Base-by-base conservation (phyloP, 179 eudicot species). In the Amaranthus tricolor region DNA sequence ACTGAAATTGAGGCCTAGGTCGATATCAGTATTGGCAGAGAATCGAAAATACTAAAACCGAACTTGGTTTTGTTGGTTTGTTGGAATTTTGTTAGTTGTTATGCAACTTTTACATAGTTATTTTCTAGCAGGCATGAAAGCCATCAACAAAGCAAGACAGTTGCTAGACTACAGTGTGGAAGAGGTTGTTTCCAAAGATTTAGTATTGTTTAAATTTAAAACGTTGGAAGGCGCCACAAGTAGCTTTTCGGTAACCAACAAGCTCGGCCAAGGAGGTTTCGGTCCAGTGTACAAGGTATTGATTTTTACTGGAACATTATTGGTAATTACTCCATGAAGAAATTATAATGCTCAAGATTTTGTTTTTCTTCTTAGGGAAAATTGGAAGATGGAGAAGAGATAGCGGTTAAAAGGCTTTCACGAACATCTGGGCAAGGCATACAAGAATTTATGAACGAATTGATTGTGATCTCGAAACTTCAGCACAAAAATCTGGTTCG, bases 261-360 rank as follows among this genome's bases (percentile, higher is more conserved):
- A 53, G 75, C 79, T 80, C 6, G 83, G 83, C 10, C 43, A 47
- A 66, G 83, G 83, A 10, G 83, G 83, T 52, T 80, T 76, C 66
- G 85, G 85, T 43, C 70, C 45, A 54, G 83, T 78, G 70, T 79
- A 72, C 70, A 82, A 79, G 85, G 85, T 75, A 71, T 7, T 12
- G 56, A 8, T 49, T 12, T 51, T 62, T 31, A 31, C 40, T 31
- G 40, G 40, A 31, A 31, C 40, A 31, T 3, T 31, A 31, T 31
- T 31, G 40, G 40, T 31, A 1, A 31, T 31, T 31, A 31, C 40
- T 31, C 40, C 40, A 31, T 2, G 40, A 31, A 31, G 40, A 31
- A 31, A 31, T 31, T 31, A 31, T 31, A 31, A 31, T 31, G 40
- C 40, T 31, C 40, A 31, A 31, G 40, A 31, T 31, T 31, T 31